A percentile compares a stretch with the other conserved stretches of the same genome.
Conservation (phyloP, 805 yeast genomes). For the Ogataea populi-albae region DNA sequence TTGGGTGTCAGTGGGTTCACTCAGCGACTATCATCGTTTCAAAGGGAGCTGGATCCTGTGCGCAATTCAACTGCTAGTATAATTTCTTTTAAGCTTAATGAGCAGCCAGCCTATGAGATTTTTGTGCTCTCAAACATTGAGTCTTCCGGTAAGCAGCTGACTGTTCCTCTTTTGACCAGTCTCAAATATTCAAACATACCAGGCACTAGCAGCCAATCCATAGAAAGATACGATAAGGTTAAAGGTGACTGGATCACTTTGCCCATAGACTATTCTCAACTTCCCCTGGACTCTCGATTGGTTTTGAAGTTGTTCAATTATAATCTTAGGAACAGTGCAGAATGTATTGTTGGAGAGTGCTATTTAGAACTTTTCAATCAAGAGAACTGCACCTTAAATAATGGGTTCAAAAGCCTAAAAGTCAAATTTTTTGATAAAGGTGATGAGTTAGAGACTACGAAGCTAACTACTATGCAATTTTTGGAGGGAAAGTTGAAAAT, state of each 20-base stretch:
- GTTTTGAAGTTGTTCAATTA: conserved; percentile 68
- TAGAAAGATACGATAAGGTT: conserved; percentile 4
- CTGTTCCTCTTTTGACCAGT: conserved; percentile 22
- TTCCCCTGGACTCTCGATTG: conserved; percentile 61
- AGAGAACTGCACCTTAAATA: conserved; percentile 54
- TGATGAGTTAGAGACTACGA: conserved; percentile 15
- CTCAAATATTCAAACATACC: conserved; percentile 13
- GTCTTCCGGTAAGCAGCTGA: conserved; percentile 21
- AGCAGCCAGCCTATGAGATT: conserved; percentile 15
- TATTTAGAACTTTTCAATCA: conserved; percentile 52
- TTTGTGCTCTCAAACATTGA: conserved; percentile 15
- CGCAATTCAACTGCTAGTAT: conserved; percentile 13
- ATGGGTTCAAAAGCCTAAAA: conserved; percentile 64
- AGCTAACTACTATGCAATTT: conserved; percentile 38
- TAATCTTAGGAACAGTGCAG: conserved; percentile 45
- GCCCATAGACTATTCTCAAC: conserved; percentile 68
- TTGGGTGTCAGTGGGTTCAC: conserved; percentile 17
- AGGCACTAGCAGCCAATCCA: neutral
- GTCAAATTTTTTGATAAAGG: conserved; percentile 25
- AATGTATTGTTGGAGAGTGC: conserved; percentile 57
- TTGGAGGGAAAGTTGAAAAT: conserved; percentile 54
- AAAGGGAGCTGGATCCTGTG: conserved; percentile 2
- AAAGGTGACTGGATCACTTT: conserved; percentile 63
- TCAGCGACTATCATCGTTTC: conserved; percentile 13
- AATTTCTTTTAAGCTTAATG: conserved; percentile 15